Conservation (phyloP, 1,284 basidiomycete genomes). For the Microbotryum silenes-acaulis region DNA sequence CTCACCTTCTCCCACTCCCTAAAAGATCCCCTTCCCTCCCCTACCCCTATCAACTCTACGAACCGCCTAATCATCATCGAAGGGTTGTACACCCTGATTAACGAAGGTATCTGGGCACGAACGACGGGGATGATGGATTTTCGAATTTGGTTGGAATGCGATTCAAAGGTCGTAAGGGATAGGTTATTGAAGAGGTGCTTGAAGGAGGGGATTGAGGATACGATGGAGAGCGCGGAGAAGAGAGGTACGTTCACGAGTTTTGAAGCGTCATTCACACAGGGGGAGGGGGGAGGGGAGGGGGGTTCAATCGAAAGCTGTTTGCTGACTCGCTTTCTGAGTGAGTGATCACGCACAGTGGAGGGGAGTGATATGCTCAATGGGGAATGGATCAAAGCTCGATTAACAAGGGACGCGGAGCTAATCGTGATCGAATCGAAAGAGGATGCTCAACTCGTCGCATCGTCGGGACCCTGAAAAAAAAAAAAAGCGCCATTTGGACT, state of each 20-base stretch:
- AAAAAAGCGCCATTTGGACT: no score
- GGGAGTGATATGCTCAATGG: slow-evolving; percentile 31
- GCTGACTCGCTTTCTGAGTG: no score
- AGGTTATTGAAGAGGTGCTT: slow-evolving; percentile 69
- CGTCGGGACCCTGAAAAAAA: no score
- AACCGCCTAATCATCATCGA: slow-evolving; percentile 75
- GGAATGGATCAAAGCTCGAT: slow-evolving; percentile 13
- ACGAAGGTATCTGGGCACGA: slow-evolving; percentile 61
- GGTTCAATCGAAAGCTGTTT: no score
- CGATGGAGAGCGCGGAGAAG: slow-evolving; percentile 58
- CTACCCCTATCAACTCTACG: slow-evolving; percentile 51
- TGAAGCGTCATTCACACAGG: neutral
- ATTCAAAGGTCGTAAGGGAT: slow-evolving; percentile 52
- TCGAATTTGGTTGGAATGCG: slow-evolving; percentile 65
- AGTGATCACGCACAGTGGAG: slow-evolving; percentile 16
- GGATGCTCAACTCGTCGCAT: no score
- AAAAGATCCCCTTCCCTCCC: slow-evolving; percentile 47
- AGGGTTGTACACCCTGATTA: slow-evolving; percentile 71
- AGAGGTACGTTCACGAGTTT: slow-evolving; percentile 62
- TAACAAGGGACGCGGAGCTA: no score
- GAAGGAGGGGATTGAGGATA: slow-evolving; percentile 59
- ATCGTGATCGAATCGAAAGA: no score
- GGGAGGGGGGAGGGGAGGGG: no score
- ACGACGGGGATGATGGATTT: slow-evolving; percentile 64
- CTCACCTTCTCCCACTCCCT: slow-evolving; percentile 46